Conservation (phyloP, 768 basidiomycete species). For the Mrakia hoshinonis region DNA sequence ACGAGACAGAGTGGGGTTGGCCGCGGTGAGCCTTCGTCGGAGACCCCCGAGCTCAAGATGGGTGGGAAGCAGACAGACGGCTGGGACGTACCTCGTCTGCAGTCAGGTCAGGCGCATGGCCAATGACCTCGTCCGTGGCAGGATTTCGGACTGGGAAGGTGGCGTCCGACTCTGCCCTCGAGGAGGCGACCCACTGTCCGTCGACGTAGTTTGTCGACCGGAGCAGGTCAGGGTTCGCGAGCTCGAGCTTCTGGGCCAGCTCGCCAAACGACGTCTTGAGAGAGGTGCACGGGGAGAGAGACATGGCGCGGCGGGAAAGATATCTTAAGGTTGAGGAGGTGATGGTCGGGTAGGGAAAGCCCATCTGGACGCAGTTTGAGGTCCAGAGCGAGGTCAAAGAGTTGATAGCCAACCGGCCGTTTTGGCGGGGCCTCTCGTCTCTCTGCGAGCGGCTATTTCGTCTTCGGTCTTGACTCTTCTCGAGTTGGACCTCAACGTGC, state of each 20-base stretch:
- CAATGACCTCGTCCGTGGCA: slow-evolving; percentile 31
- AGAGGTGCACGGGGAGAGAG: not conserved
- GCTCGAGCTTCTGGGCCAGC: slow-evolving; percentile 9
- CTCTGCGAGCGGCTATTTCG: too few species aligned
- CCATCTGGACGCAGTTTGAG: too few species aligned
- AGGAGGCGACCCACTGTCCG: slow-evolving; percentile 33
- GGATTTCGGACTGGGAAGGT: slow-evolving; percentile 34
- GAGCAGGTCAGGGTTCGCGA: slow-evolving; percentile 31
- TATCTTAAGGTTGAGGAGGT: too few species aligned
- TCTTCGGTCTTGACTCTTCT: too few species aligned
- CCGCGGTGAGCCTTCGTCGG: too few species aligned
- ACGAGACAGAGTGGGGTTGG: not conserved
- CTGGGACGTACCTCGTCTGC: slow-evolving; percentile 24
- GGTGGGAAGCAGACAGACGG: not conserved
- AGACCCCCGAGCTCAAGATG: not conserved
- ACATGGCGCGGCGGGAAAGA: not conserved
- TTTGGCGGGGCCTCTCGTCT: too few species aligned
- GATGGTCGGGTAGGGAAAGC: not conserved
- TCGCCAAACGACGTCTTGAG: not conserved
- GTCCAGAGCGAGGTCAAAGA: too few species aligned
- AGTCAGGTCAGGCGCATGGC: slow-evolving; percentile 25
- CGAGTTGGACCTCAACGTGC: too few species aligned
- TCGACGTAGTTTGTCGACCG: slow-evolving; percentile 33
- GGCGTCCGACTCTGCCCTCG: slow-evolving; percentile 22
- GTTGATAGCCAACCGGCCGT: too few species aligned